Evolutionary conservation across 1,284 basidiomycete species (phyloP).

Genomic region (Leccinum griseonigrum): DNA sequence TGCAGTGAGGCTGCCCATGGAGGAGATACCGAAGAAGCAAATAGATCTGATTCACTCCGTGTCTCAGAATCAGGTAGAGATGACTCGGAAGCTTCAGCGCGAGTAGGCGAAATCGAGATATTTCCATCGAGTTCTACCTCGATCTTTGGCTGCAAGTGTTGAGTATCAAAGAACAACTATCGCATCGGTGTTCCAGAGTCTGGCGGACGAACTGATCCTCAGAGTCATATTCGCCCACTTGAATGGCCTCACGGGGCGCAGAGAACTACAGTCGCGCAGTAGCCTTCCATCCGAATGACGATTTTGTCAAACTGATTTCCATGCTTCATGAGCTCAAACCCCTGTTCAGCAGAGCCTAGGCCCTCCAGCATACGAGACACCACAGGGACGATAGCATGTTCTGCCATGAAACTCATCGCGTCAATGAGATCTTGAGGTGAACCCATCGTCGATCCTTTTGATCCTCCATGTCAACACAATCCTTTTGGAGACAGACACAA

Average conservation of each 20-base stretch:
- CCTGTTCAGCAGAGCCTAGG: constrained; percentile 65
- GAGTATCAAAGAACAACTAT: not conserved
- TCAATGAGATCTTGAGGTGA: constrained; percentile 67
- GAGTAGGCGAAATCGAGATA: too few relatives aligned
- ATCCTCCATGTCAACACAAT: constrained; percentile 14
- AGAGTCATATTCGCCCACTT: not conserved
- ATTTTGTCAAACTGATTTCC: constrained; percentile 76
- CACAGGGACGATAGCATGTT: constrained; percentile 70
- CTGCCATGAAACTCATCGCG: constrained; percentile 68
- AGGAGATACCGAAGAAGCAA: too few relatives aligned
- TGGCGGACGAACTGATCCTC: not conserved
- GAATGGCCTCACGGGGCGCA: not conserved
- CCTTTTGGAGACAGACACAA: too few relatives aligned
- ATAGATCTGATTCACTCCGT: too few relatives aligned
- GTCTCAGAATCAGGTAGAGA: too few relatives aligned
- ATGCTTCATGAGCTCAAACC: constrained; percentile 57
- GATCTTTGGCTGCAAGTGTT: too few relatives aligned
- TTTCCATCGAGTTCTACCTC: too few relatives aligned
- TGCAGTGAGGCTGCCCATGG: too few relatives aligned
- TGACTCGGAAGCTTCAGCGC: too few relatives aligned
- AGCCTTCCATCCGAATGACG: constrained; percentile 46
- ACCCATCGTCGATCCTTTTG: constrained; percentile 78
- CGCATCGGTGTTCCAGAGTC: not conserved
- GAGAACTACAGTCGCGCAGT: constrained; percentile 26
- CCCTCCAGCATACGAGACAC: constrained; percentile 73